These are phyloP conservation scores for Delphinella strobiligena DNA, from an alignment of 2,329 filamentous ascomycete species.

Conservation along the genomic window DNA sequence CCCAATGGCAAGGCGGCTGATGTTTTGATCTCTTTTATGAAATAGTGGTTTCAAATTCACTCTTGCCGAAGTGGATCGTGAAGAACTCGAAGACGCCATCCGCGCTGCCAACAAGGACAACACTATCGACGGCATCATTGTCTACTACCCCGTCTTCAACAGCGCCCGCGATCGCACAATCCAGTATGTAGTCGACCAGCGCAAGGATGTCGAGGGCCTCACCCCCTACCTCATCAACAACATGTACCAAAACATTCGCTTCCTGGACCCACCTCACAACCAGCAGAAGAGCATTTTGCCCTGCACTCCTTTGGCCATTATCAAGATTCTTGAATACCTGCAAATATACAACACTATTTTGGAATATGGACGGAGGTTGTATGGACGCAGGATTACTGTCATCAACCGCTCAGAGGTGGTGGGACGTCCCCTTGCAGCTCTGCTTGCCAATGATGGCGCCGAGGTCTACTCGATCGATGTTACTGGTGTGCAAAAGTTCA, in stretches of 20 bases:
- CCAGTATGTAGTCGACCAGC: slow-evolving; percentile 80
- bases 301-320: slow-evolving; percentile 87
- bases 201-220: slow-evolving; percentile 92
- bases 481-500: slow-evolving; percentile 84
- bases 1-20: neutral
- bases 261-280: slow-evolving; percentile 67
- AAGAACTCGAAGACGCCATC: slow-evolving; percentile 81
- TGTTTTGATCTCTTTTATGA: neutral
- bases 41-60: slow-evolving; percentile 78
- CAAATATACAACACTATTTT: slow-evolving; percentile 95
- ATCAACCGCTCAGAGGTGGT: slow-evolving; percentile 96
- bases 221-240: slow-evolving; percentile 93
- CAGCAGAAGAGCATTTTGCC: slow-evolving; percentile 83
- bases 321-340: slow-evolving; percentile 93
- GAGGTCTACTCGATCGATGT: slow-evolving; percentile 92
- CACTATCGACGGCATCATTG: slow-evolving; percentile 75
- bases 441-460: slow-evolving; percentile 92
- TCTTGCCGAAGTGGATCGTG: slow-evolving; percentile 71
- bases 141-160: slow-evolving; percentile 98
- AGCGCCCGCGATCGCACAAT: slow-evolving; percentile 85
- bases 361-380: slow-evolving; percentile 82
- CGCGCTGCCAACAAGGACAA: slow-evolving; percentile 71
- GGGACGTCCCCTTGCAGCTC: slow-evolving; percentile 77
- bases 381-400: slow-evolving; percentile 88
- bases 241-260: slow-evolving; percentile 98